Base-by-base conservation (phyloP, 495 filamentous ascomycete species). In the Penicillium macrosclerotiorum region DNA sequence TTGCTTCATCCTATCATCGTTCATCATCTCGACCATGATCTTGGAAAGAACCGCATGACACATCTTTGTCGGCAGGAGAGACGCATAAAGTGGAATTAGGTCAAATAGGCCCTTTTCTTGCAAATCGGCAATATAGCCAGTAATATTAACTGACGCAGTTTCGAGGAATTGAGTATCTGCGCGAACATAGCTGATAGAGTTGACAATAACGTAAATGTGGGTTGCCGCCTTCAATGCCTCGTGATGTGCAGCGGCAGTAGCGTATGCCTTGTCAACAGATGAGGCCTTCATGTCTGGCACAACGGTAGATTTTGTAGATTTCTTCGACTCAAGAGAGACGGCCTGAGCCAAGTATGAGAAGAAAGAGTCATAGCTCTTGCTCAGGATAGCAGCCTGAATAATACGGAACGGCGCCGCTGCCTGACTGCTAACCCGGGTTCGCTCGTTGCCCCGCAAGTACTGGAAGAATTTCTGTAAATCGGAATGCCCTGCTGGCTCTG, bases 41-140 rank as follows among this genome's bases (percentile, higher is more conserved):
- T 75, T 63, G 8, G 73, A 70, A 33, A 82, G 57, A 17, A 73
- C 72, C 14, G 49, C 55, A 8, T 73, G 57, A 6, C 65, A 64
- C 56, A 70, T 65, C n/a, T 64, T 45, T 0, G 62, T 65, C 5
- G 78, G 76, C 2, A 98, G 72, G 52, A 86, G 82, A 19, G 88
- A 85, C 27, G 86, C 90, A 65, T 99, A 99, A 3, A 92, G 72
- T 3, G 92, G 91, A 40, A 94, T 82, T 30, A 91, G 64, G 36
- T 89, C 81, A 32, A 84, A 77, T 35, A 93, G 76, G 8, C 82
- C 78, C 23, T 77, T 76, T 26, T 83, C 67, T 20, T 84, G 77
- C 9, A 97, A 74, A 45, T 85, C 84, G 50, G 88, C 81, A 45
- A 95, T 83, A 59, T 97, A 96, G 12, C 80, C 83, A 37, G 71